Evolutionary conservation across 306 rosid species (phyloP).

Genomic region (Biancaea sappan): DNA sequence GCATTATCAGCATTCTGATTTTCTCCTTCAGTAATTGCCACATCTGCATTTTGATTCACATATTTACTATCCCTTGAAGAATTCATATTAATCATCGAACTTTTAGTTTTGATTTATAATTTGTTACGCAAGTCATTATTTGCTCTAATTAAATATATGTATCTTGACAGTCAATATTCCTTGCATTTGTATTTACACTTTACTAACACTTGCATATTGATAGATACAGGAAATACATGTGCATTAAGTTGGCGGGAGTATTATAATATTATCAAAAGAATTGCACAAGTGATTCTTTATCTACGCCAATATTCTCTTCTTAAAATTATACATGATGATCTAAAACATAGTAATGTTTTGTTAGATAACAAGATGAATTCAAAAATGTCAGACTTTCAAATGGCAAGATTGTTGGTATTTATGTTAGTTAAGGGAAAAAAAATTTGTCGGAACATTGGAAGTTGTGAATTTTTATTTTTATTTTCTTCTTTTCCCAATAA

Average conservation of each 20-base stretch:
- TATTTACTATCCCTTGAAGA: no score
- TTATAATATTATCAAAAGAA: neutral
- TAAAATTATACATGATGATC: neutral
- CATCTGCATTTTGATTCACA: no score
- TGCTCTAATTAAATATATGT: no score
- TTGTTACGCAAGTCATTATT: no score
- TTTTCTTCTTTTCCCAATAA: neutral
- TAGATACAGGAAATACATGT: conserved; percentile 1
- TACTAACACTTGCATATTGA: no score
- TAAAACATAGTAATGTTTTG: neutral
- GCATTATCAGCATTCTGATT: no score
- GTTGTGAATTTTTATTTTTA: neutral
- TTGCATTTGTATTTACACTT: no score
- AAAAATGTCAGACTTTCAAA: conserved; percentile 48
- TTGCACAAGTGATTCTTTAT: neutral
- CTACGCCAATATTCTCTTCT: neutral
- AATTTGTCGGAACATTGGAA: conserved; percentile 45
- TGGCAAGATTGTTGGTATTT: conserved; percentile 32
- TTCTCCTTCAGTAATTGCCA: no score
- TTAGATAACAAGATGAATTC: conserved; percentile 27
- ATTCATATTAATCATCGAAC: no score
- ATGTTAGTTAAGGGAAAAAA: conserved; percentile 2
- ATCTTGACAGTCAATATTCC: no score
- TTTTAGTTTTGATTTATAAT: no score
- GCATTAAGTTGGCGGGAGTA: neutral